Conservation (phyloP, 1,284 basidiomycete species). For the Ganoderma sp. region DNA sequence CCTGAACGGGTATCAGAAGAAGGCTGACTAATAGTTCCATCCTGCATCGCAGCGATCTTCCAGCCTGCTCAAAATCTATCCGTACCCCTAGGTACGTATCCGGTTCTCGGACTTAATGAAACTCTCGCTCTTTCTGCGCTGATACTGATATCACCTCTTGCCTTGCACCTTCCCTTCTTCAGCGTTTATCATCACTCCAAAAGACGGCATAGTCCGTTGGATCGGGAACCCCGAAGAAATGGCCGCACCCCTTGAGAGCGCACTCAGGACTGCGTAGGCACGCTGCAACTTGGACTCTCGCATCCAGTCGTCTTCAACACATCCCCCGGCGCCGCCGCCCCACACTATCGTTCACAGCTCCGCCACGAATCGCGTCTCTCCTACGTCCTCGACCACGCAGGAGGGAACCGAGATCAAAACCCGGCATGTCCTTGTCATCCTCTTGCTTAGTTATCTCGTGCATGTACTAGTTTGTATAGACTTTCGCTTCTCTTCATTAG, state of each 20-base stretch:
- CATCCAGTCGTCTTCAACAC: slow-evolving; percentile 5
- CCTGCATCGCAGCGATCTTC: slow-evolving; percentile 37
- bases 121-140: slow-evolving; percentile 18
- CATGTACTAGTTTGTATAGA: neutral
- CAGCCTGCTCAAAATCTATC: slow-evolving; percentile 41
- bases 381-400: neutral
- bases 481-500: neutral
- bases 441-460: neutral
- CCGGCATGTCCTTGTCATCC: neutral
- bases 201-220: slow-evolving; percentile 41
- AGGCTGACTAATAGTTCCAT: slow-evolving; percentile 27
- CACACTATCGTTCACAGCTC: neutral
- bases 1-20: slow-evolving; percentile 1
- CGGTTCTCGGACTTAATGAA: slow-evolving; percentile 29
- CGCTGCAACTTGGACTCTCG: neutral
- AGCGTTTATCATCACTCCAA: slow-evolving; percentile 43
- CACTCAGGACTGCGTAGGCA: slow-evolving; percentile 29
- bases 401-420: neutral
- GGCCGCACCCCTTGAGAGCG: slow-evolving; percentile 36
- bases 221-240: slow-evolving; percentile 44
- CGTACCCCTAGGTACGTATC: slow-evolving; percentile 39
- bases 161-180: slow-evolving; percentile 9
- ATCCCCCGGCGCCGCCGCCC: neutral
- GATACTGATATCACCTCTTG: slow-evolving; percentile 4
- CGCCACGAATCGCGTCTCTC: neutral